phyloP scores from a whole-genome alignment of 257 asterid species.

The Echites panduratus region DNA sequence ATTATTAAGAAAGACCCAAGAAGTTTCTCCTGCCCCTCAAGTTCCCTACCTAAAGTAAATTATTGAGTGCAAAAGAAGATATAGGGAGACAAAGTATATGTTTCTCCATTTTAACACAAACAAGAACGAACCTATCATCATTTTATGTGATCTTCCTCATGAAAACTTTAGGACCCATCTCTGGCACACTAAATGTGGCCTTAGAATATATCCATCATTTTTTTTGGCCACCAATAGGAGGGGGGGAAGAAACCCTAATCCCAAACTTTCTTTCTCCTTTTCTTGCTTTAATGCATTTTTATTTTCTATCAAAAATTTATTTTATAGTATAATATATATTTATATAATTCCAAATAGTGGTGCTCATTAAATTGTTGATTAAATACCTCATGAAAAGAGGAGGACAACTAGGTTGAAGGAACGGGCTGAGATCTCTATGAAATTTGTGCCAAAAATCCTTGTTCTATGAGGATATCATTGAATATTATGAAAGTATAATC shows the following conservation, averaged over 20 bases:
- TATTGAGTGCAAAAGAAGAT: not conserved
- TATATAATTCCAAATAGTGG: not conserved
- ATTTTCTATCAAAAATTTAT: not conserved
- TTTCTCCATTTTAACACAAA: slow-evolving; percentile 10
- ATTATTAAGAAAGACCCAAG: not conserved
- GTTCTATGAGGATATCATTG: slow-evolving; percentile 1
- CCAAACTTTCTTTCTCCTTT: not conserved
- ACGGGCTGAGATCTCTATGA: slow-evolving; percentile 21
- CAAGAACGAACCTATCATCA: not conserved
- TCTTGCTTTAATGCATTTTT: no score
- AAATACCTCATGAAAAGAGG: not conserved
- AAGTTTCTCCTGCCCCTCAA: not conserved
- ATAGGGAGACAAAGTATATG: not conserved
- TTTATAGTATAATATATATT: not conserved
- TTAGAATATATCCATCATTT: not conserved
- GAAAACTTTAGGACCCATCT: not conserved
- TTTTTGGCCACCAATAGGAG: not conserved
- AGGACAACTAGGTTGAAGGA: slow-evolving; percentile 7
- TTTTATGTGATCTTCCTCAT: not conserved
- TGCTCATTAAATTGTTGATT: not conserved
- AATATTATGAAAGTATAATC: not conserved
- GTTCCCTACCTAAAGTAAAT: not conserved
- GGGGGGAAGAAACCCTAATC: not conserved
- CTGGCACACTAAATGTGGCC: not conserved
- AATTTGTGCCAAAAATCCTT: slow-evolving; percentile 10